These are phyloP conservation scores for Elasticomyces elasticus DNA, from an alignment of 495 filamentous ascomycete species.

Conservation along the genomic window DNA sequence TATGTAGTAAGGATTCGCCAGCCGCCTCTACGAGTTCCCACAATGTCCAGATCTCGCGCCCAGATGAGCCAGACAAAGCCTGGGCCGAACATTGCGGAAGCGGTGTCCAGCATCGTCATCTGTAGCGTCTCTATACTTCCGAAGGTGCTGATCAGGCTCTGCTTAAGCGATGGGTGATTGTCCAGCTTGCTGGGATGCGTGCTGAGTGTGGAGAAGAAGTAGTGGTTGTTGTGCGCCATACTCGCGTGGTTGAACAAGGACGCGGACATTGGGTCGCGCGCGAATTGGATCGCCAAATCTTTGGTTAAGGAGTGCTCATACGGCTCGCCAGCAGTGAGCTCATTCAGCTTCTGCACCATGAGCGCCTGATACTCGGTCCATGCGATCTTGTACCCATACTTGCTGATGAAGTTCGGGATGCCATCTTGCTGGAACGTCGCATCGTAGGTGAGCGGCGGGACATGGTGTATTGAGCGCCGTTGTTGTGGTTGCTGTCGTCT, in stretches of 20 bases:
- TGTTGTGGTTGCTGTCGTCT: slow-evolving; percentile 1
- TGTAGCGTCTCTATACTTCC: slow-evolving; percentile 71
- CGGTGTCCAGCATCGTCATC: slow-evolving; percentile 68
- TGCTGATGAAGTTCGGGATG: slow-evolving; percentile 56
- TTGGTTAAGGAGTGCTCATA: slow-evolving; percentile 48
- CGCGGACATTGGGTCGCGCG: slow-evolving; percentile 66
- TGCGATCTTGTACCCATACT: slow-evolving; percentile 56
- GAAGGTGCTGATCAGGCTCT: slow-evolving; percentile 57
- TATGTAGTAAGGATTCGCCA: slow-evolving; percentile 81
- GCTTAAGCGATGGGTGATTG: slow-evolving; percentile 23
- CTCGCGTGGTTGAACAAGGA: slow-evolving; percentile 87
- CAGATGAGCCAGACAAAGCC: slow-evolving; percentile 90
- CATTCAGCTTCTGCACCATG: slow-evolving; percentile 65
- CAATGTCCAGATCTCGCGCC: slow-evolving; percentile 6
- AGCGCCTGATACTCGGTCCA: slow-evolving; percentile 75
- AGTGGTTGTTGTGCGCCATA: slow-evolving; percentile 93
- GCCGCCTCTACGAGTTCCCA: slow-evolving; percentile 30
- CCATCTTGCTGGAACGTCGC: slow-evolving; percentile 47
- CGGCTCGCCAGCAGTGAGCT: slow-evolving; percentile 51
- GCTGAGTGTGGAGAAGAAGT: slow-evolving; percentile 68
- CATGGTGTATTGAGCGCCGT: slow-evolving; percentile 7
- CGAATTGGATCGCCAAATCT: slow-evolving; percentile 61
- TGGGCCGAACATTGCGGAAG: slow-evolving; percentile 86
- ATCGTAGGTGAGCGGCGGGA: slow-evolving; percentile 41
- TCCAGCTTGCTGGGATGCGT: slow-evolving; percentile 4